Evolutionary conservation across 2,329 filamentous ascomycete genomes (phyloP).

Genomic region (Rhynchosporium secalis): DNA sequence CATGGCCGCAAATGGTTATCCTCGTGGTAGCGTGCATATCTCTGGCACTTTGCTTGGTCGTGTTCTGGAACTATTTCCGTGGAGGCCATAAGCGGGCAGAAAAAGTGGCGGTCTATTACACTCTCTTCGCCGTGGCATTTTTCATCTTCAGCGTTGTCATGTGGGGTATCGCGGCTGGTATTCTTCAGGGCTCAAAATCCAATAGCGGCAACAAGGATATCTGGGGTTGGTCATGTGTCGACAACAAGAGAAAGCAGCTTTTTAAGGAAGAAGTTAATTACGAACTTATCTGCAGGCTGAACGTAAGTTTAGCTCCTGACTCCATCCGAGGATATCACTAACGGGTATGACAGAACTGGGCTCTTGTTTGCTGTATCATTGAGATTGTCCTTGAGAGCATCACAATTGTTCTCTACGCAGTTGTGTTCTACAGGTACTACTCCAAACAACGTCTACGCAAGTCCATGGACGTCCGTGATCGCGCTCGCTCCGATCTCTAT

Average conservation of each 20-base stretch:
- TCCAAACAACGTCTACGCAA: constrained; percentile 93
- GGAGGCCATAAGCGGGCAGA: constrained; percentile 87
- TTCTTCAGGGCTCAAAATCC: constrained; percentile 77
- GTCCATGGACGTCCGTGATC: constrained; percentile 94
- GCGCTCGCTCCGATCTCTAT: constrained; percentile 91
- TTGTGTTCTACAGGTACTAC: constrained; percentile 97
- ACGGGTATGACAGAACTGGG: constrained; percentile 70
- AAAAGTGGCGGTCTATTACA: constrained; percentile 94
- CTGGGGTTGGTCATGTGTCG: constrained; percentile 97
- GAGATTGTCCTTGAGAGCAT: constrained; percentile 92
- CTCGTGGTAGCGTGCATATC: constrained; percentile 79
- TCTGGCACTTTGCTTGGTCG: constrained; percentile 71
- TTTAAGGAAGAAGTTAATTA: constrained; percentile 85
- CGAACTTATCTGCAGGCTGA: constrained; percentile 84
- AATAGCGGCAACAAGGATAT: constrained; percentile 80
- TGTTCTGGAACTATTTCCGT: constrained; percentile 84
- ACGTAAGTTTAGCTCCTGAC: constrained; percentile 52
- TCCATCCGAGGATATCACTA: constrained; percentile 12
- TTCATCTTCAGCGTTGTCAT: constrained; percentile 92
- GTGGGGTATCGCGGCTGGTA: constrained; percentile 83
- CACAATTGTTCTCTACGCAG: constrained; percentile 86
- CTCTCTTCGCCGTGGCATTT: constrained; percentile 87
- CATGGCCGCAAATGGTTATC: constrained; percentile 88
- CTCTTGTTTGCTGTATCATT: constrained; percentile 93
- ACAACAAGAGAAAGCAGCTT: constrained; percentile 77